Percentiles rank a stretch among this genome's conserved stretches.
Conservation (phyloP, 768 basidiomycete species). For the Amanita brunnescens region DNA sequence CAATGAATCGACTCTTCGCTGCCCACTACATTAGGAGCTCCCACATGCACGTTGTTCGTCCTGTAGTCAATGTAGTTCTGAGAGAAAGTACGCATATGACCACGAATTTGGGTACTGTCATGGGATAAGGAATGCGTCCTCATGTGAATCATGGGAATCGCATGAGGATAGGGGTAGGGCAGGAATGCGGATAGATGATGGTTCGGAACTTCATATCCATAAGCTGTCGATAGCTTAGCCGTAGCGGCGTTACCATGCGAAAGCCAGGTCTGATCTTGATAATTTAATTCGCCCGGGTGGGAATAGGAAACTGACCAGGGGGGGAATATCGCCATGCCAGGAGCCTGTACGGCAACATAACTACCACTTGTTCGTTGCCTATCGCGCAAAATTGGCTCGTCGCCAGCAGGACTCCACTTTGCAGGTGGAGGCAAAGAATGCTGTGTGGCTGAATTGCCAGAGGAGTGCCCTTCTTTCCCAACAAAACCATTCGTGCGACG, state of each 20-base stretch:
- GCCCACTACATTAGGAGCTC: slow-evolving; percentile 29
- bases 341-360: slow-evolving; percentile 58
- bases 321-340: slow-evolving; percentile 27
- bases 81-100: slow-evolving; percentile 52
- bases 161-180: slow-evolving; percentile 27
- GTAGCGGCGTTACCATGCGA: slow-evolving; percentile 23
- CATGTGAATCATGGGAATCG: slow-evolving; percentile 34
- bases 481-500: slow-evolving; percentile 40
- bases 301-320: slow-evolving; percentile 29
- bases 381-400: slow-evolving; percentile 61
- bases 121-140: slow-evolving; percentile 52
- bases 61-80: slow-evolving; percentile 49
- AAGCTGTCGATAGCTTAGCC: slow-evolving; percentile 30
- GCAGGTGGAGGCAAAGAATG: slow-evolving; percentile 59
- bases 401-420: slow-evolving; percentile 75
- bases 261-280: slow-evolving; percentile 32
- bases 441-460: slow-evolving; percentile 5
- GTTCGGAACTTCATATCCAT: slow-evolving; percentile 28
- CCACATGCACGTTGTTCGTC: slow-evolving; percentile 33
- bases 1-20: slow-evolving; percentile 32
- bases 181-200: slow-evolving; percentile 28
- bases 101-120: slow-evolving; percentile 37
- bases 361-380: slow-evolving; percentile 42
- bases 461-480: slow-evolving; percentile 10
- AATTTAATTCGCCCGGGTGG: slow-evolving; percentile 24